Evolutionary conservation across 2,329 filamentous ascomycete genomes (phyloP).

Genomic region (Albophoma yamanashiensis): DNA sequence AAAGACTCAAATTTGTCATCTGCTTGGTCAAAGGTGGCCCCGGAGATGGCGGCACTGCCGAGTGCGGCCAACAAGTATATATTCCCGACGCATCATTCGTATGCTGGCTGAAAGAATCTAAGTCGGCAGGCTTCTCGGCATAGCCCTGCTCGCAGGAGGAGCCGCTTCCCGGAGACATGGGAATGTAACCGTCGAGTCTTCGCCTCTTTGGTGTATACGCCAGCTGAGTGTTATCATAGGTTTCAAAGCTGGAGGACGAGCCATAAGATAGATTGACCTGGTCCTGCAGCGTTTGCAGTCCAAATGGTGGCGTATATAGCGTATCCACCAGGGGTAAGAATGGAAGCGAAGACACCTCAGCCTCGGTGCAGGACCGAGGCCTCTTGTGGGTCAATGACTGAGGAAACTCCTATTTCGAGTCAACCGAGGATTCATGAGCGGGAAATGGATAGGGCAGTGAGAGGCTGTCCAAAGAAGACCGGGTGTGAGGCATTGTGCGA

Average conservation of each 20-base stretch:
- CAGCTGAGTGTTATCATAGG: constrained; percentile 15
- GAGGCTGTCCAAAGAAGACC: background rate
- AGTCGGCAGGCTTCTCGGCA: constrained; percentile 19
- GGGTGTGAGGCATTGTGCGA: constrained; percentile 2
- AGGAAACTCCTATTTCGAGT: constrained; percentile 22
- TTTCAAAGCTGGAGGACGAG: constrained; percentile 17
- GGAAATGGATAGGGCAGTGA: background rate
- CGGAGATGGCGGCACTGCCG: constrained; percentile 11
- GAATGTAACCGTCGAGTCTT: constrained; percentile 15
- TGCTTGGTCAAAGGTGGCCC: constrained; percentile 15
- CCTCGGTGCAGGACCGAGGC: constrained; percentile 14
- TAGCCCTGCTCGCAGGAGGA: constrained; percentile 14
- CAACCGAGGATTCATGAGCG: constrained; percentile 11
- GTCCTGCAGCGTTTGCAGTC: constrained; percentile 15
- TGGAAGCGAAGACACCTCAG: constrained; percentile 11
- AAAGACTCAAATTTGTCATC: constrained; percentile 15
- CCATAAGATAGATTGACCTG: constrained; percentile 19
- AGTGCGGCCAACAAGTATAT: constrained; percentile 10
- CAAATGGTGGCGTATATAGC: constrained; percentile 13
- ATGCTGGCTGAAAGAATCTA: constrained; percentile 8
- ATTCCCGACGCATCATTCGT: constrained; percentile 9
- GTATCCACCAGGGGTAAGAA: constrained; percentile 10
- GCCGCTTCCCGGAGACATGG: constrained; percentile 18
- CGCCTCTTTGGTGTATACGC: constrained; percentile 19
- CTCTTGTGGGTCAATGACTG: constrained; percentile 17